Conservation (phyloP, 129 eudicot species). For the Chrysanthemum lavandulifolium region DNA sequence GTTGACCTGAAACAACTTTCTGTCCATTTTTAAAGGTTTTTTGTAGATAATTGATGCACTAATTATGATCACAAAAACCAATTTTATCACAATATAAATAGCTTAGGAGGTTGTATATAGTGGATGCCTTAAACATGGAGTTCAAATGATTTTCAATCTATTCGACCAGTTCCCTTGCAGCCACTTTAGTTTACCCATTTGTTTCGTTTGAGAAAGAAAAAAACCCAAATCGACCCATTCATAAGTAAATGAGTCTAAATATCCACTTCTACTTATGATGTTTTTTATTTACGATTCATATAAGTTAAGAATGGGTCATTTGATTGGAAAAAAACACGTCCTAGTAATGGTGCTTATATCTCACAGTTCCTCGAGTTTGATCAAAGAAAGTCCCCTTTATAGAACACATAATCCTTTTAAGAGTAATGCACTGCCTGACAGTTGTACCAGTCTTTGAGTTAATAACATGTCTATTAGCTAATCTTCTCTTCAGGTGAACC, state of each 20-base stretch:
- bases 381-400: neutral
- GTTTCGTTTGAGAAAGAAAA: too few relatives aligned
- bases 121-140: too few relatives aligned
- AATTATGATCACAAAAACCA: neutral
- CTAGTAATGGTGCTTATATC: conserved; percentile 1
- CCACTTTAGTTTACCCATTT: too few relatives aligned
- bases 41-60: neutral
- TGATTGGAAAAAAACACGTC: neutral
- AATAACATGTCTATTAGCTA: conserved; percentile 12
- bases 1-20: neutral
- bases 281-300: conserved; percentile 11
- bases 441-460: neutral
- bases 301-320: neutral
- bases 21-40: neutral
- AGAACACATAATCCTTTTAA: neutral
- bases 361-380: neutral
- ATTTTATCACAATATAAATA: neutral
- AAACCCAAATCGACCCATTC: too few relatives aligned
- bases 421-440: neutral
- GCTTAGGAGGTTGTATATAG: too few relatives aligned
- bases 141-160: too few relatives aligned
- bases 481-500: conserved; percentile 72
- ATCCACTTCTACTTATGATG: too few relatives aligned
- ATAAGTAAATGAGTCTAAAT: too few relatives aligned
- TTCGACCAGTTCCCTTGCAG: too few relatives aligned